Base-by-base conservation (phyloP, 805 yeast species). In the Kodamaea lidongshanica region DNA sequence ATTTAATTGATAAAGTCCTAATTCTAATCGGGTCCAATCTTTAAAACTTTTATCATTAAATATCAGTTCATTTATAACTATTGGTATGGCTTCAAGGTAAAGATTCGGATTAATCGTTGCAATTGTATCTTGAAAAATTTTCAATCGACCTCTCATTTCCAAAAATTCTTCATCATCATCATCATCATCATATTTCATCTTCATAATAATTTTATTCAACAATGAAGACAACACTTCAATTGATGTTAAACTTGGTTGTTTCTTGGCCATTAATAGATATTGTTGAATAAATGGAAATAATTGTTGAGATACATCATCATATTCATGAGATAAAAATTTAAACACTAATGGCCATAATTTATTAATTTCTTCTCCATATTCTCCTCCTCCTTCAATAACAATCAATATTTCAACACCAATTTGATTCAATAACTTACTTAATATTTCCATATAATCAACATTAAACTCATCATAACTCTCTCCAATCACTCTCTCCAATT, bases 281-380 rank as follows among this genome's bases (percentile, higher is more conserved):
- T 77, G 82, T 21, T 83, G 74, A 26, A 92, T 61, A 45, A 86
- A 82, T 6, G 92, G 80, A 48, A 89, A 81, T 5, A 86, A 81
- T 52, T 85, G 94, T 21, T 71, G 66, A 1, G 94, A 75, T 9
- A 89, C 79, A 42, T 92, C 96, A 54, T 92, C 97, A 48, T 79
- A 87, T 40, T 80, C 94, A 52, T 86, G 81, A 17, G 74, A 70
- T 50, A 92, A 67, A 41, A 80, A 84, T 36, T 67, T 68, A 35
- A 89, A 67, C 6, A 82, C 64, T 17, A 77, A 64, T 13, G 96
- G 96, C 65, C 45, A 40, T 16, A 39, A 33, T 27, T 39, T 38
- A 35, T 25, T 29, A 14, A 41, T 20, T 16, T 47, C 48, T 25
- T 59, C 62, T n/a, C n/a, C n/a, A n/a, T n/a, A n/a, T n/a, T n/a